Conservation (phyloP, 2,329 filamentous ascomycete species). For the Pyricularia grisea region DNA sequence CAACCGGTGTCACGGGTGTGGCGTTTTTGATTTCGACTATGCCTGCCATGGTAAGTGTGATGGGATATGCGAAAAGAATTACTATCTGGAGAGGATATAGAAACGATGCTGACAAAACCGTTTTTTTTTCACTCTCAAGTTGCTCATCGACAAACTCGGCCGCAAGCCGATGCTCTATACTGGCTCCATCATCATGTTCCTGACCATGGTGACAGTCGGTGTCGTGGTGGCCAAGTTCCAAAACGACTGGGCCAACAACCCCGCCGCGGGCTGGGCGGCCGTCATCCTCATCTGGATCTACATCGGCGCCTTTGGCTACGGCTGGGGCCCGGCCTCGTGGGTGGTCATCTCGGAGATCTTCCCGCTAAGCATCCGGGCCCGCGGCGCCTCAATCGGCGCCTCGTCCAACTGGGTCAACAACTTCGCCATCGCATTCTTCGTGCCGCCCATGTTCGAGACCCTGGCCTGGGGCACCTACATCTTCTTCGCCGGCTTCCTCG, state of each 20-base stretch:
- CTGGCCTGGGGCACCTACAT: constrained; percentile 45
- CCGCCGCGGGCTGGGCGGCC: constrained; percentile 60
- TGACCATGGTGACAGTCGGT: not conserved
- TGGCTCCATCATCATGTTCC: constrained; percentile 1
- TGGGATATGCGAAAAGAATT: not conserved
- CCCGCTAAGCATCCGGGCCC: constrained; percentile 24
- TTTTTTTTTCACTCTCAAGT: not conserved
- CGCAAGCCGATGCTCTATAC: constrained; percentile 13
- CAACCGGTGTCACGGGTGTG: constrained; percentile 54
- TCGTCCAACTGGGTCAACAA: constrained; percentile 36
- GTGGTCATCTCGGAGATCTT: constrained; percentile 25
- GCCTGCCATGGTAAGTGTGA: constrained; percentile 1
- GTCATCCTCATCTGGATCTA: constrained; percentile 64
- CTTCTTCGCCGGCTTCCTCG: constrained; percentile 44
- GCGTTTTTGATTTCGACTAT: constrained; percentile 30
- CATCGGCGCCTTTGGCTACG: constrained; percentile 32
- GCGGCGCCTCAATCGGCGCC: constrained; percentile 30
- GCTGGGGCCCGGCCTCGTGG: constrained; percentile 13
- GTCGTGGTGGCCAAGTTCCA: constrained; percentile 40
- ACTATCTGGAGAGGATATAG: not conserved
- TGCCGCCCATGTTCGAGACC: constrained; percentile 28
- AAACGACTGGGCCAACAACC: constrained; percentile 45
- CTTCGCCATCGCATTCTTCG: constrained; percentile 35
- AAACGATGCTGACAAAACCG: not conserved
- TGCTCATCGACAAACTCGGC: constrained; percentile 9